Percentiles rank a stretch among this genome's conserved stretches.
These are phyloP conservation scores for Cytospora schulzeri DNA, from an alignment of 2,329 filamentous ascomycete genomes.

Conservation along the genomic window DNA sequence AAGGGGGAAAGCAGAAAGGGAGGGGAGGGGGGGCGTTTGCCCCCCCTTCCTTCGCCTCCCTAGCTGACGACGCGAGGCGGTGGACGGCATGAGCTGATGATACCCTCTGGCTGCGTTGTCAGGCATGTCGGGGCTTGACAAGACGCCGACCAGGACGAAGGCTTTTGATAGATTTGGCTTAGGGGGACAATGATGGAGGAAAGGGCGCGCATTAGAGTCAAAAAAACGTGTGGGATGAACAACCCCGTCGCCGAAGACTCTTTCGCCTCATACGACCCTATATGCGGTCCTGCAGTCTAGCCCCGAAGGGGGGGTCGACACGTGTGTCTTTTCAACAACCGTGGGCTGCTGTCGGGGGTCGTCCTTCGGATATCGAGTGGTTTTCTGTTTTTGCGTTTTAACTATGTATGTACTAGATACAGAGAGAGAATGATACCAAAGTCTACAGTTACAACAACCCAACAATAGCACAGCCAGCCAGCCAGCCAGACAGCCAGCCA, in stretches of 20 bases:
- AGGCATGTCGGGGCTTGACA: conserved; percentile 18
- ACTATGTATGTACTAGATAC: conserved; percentile 14
- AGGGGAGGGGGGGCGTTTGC: neutral
- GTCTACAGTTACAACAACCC: neutral
- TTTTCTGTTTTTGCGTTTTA: neutral
- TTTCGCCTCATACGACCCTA: neutral
- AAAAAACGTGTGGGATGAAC: neutral
- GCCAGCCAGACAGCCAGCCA: too few species aligned
- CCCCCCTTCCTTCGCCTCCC: too few species aligned
- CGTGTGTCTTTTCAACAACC: neutral
- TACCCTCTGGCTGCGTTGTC: conserved; percentile 6
- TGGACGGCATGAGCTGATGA: conserved; percentile 19
- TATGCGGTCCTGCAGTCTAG: neutral
- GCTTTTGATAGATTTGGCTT: conserved; percentile 14
- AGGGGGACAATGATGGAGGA: too few species aligned
- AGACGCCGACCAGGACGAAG: conserved; percentile 17
- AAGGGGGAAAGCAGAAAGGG: neutral
- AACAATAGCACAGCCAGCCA: too few species aligned
- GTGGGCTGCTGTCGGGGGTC: too few species aligned
- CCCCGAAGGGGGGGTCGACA: neutral
- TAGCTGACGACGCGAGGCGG: conserved; percentile 8
- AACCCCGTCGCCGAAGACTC: neutral
- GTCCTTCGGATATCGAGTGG: too few species aligned
- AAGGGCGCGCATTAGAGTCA: too few species aligned
- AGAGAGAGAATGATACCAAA: conserved; percentile 17